Conservation (phyloP, 2,329 filamentous ascomycete genomes). For the Neonectria hederae region DNA sequence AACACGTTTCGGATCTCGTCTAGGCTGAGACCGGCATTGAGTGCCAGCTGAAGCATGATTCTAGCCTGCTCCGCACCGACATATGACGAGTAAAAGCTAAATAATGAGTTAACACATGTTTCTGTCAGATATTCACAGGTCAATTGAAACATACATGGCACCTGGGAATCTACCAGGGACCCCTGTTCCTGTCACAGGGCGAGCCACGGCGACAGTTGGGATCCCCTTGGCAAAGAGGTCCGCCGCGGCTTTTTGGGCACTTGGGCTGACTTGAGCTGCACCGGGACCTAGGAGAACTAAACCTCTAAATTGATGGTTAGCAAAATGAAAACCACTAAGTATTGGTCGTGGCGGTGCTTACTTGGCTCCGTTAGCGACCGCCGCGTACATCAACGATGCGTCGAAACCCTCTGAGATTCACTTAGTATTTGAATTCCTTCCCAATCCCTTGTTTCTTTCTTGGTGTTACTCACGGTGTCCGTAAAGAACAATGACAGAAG, state of each 20-base stretch:
- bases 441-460: neutral
- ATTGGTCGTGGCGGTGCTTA: neutral
- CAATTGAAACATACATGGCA: slow-evolving; percentile 13
- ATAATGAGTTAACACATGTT: neutral
- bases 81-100: slow-evolving; percentile 42
- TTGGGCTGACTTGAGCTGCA: slow-evolving; percentile 40
- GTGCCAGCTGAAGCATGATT: slow-evolving; percentile 46
- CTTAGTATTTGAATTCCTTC: slow-evolving; percentile 1
- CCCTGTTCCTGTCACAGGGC: slow-evolving; percentile 42
- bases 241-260: slow-evolving; percentile 38
- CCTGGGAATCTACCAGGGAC: slow-evolving; percentile 35
- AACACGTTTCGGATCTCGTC: slow-evolving; percentile 44
- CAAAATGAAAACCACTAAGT: neutral
- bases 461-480: slow-evolving; percentile 48
- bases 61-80: slow-evolving; percentile 44
- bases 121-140: neutral
- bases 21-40: slow-evolving; percentile 42
- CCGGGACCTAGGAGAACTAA: slow-evolving; percentile 47
- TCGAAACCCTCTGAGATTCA: slow-evolving; percentile 44
- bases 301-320: slow-evolving; percentile 20
- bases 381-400: slow-evolving; percentile 43
- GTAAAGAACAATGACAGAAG: slow-evolving; percentile 58
- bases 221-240: slow-evolving; percentile 43
- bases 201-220: slow-evolving; percentile 41
- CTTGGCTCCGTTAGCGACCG: slow-evolving; percentile 46